These are phyloP conservation scores for Tulasnella calospora DNA, from an alignment of 768 basidiomycete species.

Conservation along the genomic window DNA sequence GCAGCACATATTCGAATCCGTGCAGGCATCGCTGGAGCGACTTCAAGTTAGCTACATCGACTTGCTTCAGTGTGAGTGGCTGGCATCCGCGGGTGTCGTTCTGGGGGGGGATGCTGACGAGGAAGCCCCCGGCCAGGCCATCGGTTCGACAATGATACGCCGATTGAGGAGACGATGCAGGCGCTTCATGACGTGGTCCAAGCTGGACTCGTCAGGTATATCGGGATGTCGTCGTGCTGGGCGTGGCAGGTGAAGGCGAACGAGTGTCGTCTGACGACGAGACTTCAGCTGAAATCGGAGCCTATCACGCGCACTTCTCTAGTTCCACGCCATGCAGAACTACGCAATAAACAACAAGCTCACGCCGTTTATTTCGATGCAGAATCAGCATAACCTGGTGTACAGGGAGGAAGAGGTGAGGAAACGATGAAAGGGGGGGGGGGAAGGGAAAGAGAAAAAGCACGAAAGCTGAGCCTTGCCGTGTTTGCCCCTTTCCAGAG, in stretches of 20 bases:
- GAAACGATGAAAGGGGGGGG: neutral
- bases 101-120: neutral
- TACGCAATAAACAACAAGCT: constrained; percentile 29
- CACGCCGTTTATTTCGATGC: constrained; percentile 19
- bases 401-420: constrained; percentile 20
- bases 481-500: neutral
- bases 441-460: neutral
- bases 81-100: neutral
- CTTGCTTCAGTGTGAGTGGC: constrained; percentile 11
- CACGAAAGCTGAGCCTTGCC: neutral
- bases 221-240: constrained; percentile 38
- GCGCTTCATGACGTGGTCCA: constrained; percentile 30
- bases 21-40: constrained; percentile 3
- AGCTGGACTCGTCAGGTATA: constrained; percentile 47
- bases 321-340: constrained; percentile 21
- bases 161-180: constrained; percentile 8
- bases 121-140: neutral
- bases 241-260: constrained; percentile 32
- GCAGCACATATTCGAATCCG: constrained; percentile 18
- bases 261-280: neutral
- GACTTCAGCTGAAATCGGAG: neutral
- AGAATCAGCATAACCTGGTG: constrained; percentile 18
- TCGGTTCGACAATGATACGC: constrained; percentile 7
- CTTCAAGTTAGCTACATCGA: constrained; percentile 9
- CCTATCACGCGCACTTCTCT: no score